Conservation (phyloP, 2,329 filamentous ascomycete species). For the Cladophialophora chaetospira region DNA sequence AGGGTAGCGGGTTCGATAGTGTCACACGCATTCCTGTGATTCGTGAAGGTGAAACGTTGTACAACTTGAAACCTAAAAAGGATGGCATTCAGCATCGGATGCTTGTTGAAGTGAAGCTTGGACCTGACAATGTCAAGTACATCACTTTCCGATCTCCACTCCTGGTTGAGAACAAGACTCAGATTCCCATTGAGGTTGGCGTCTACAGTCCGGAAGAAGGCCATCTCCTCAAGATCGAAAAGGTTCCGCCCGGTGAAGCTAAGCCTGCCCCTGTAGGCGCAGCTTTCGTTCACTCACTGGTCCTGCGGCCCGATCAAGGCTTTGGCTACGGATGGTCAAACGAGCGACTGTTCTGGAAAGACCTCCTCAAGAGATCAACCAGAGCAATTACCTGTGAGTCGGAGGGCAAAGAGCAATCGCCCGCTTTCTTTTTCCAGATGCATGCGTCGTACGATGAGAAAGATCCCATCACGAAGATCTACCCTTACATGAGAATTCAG, state of each 20-base stretch:
- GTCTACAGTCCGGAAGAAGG: slow-evolving; percentile 86
- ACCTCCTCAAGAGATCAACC: slow-evolving; percentile 80
- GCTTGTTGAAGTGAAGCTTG: slow-evolving; percentile 86
- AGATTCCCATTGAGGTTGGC: slow-evolving; percentile 92
- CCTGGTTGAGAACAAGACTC: slow-evolving; percentile 91
- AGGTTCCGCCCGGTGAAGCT: slow-evolving; percentile 88
- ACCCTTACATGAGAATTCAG: slow-evolving; percentile 92
- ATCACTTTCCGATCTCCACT: slow-evolving; percentile 93
- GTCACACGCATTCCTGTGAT: slow-evolving; percentile 86
- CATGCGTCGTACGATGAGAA: slow-evolving; percentile 82
- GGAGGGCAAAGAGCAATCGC: slow-evolving; percentile 73
- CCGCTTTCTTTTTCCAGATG: slow-evolving; percentile 95
- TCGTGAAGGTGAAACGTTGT: slow-evolving; percentile 90
- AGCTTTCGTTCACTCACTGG: slow-evolving; percentile 81
- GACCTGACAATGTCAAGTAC: slow-evolving; percentile 95
- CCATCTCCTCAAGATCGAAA: slow-evolving; percentile 94
- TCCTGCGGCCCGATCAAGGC: slow-evolving; percentile 88
- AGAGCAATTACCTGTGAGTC: slow-evolving; percentile 86
- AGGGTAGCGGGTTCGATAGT: slow-evolving; percentile 91
- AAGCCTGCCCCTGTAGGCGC: slow-evolving; percentile 90
- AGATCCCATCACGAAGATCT: slow-evolving; percentile 79
- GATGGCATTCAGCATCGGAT: slow-evolving; percentile 84
- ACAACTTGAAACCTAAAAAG: slow-evolving; percentile 83
- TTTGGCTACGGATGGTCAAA: slow-evolving; percentile 96
- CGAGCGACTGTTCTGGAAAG: slow-evolving; percentile 89